phyloP scores from a whole-genome alignment of 2,329 filamentous ascomycete species.

The Neonectria neomacrospora region DNA sequence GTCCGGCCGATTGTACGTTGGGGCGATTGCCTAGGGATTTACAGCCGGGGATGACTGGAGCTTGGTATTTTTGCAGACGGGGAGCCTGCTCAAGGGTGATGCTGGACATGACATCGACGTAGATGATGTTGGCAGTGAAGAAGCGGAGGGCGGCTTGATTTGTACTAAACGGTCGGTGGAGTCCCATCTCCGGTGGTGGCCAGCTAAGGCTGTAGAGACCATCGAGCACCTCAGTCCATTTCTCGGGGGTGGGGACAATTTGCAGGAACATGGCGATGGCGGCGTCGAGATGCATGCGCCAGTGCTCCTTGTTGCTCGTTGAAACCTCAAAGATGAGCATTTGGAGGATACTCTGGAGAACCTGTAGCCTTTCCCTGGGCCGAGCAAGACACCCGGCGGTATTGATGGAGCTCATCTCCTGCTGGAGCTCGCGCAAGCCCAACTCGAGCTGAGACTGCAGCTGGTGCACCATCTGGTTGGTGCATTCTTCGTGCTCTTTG shows the following conservation, averaged over 20 bases:
- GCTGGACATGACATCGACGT: conserved; percentile 62
- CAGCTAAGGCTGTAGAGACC: conserved; percentile 47
- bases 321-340: conserved; percentile 64
- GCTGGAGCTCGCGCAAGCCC: conserved; percentile 57
- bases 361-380: conserved; percentile 50
- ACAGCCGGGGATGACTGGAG: conserved; percentile 51
- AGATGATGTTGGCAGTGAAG: conserved; percentile 59
- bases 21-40: conserved; percentile 29
- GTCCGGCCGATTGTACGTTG: conserved; percentile 40
- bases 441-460: conserved; percentile 58
- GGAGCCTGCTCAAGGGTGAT: conserved; percentile 58
- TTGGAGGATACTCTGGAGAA: conserved; percentile 64
- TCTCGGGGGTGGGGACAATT: conserved; percentile 51
- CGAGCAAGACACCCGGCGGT: conserved; percentile 45
- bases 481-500: conserved; percentile 50
- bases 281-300: conserved; percentile 62
- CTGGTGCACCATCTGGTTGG: conserved; percentile 50
- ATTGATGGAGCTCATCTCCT: conserved; percentile 54
- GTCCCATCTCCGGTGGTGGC: conserved; percentile 49
- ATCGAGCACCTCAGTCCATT: conserved; percentile 52
- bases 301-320: conserved; percentile 58
- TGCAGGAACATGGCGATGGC: conserved; percentile 62
- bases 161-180: conserved; percentile 54
- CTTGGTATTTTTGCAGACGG: conserved; percentile 55
- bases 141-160: conserved; percentile 61